Base-by-base conservation (phyloP, 257 asterid genomes). In the Lycium barbarum region DNA sequence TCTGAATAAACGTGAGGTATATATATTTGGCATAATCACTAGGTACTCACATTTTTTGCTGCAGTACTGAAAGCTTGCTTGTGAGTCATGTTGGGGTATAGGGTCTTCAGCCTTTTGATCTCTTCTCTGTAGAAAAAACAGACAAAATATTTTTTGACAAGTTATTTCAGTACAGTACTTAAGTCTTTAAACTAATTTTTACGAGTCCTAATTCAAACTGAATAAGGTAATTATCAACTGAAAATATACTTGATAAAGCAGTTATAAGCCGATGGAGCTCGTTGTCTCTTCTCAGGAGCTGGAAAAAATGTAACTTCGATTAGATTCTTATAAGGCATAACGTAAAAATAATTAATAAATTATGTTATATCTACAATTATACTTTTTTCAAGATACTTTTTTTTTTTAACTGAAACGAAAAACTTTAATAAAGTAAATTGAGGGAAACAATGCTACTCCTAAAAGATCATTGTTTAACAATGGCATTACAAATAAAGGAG, bases 1-100 rank as follows among this genome's bases (percentile, higher is more conserved):
- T 40, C 45, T 40, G 4, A 40, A 40, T 55, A 14, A 55, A 55
- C 7, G n/a, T 7, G 2, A 15, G 5, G 1, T 53, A 54, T 54
- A 54, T 54, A 54, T 54, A 40, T 54, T 54, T 54, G 2, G 7
- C 59, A 57, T 57, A 17, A 57, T 57, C 62, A 57, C 20, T 57
- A 57, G 8, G 63, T 58, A 83, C 93, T 90, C 84, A 90, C 99
- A 89, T 94, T 95, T 90, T 95, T 95, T 68, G 99, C 90, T 85
- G 99, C 99, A 47, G 94, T 79, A 80, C 98, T 92, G 87, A 95
- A 95, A 78, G 97, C 98, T 88, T 94, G 95, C 91, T 94, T 95
- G 89, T 95, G 99, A 65, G 91, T 89, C 91, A 95, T 90, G 90
- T 85, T 83, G 66, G 98, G 98, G 84, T 90, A 59, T 86, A 82